Evolutionary conservation across 1,284 basidiomycete genomes (phyloP).

Genomic region (Sporisorium iseilematis-ciliati): DNA sequence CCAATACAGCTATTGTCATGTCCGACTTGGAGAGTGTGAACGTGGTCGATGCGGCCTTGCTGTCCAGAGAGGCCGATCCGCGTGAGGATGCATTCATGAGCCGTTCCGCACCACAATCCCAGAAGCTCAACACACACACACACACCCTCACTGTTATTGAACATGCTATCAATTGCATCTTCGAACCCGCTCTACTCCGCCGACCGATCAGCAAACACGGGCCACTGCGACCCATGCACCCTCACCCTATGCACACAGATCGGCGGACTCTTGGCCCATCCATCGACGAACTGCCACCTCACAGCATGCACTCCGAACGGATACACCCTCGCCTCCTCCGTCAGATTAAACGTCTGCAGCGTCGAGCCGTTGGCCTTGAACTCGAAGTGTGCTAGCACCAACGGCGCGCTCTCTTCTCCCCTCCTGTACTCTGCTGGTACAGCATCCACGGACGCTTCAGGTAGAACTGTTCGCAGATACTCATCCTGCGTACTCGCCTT

Average conservation of each 20-base stretch:
- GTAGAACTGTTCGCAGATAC: conserved; percentile 20
- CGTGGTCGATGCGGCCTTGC: too few relatives aligned
- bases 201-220: conserved; percentile 16
- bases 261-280: conserved; percentile 32
- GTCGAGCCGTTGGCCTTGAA: conserved; percentile 39
- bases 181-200: background rate
- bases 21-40: background rate
- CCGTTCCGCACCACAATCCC: too few relatives aligned
- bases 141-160: too few relatives aligned
- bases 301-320: conserved; percentile 33
- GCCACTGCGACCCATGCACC: conserved; percentile 35
- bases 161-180: background rate
- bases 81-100: too few relatives aligned
- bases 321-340: conserved; percentile 28
- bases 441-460: conserved; percentile 17
- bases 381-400: conserved; percentile 31
- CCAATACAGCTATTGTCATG: background rate
- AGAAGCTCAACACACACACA: too few relatives aligned
- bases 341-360: conserved; percentile 37
- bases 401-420: conserved; percentile 15
- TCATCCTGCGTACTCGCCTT: conserved; percentile 13
- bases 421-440: conserved; percentile 30
- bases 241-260: conserved; percentile 39
- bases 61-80: too few relatives aligned
- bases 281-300: conserved; percentile 44